Evolutionary conservation across 2,329 filamentous ascomycete species (phyloP), one percentile per base, ranked within the genome.

Genomic region (Fusarium caatingaense): DNA sequence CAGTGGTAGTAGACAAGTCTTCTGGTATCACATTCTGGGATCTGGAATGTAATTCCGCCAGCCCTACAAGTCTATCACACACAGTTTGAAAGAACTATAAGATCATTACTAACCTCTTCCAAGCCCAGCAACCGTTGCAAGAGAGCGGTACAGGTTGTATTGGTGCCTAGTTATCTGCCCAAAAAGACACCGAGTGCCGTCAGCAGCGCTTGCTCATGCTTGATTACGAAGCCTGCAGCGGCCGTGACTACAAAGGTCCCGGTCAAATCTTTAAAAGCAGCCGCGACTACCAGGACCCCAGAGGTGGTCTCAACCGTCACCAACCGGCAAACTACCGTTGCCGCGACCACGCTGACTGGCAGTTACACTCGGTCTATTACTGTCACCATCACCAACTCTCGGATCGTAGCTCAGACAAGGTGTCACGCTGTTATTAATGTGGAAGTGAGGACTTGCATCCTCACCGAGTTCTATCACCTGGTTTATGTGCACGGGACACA

Each of bases 1-100:
- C 12, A 5, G 25, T 46, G 5, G 11, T 8, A 12, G 16, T 46
- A 18, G 25, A 46, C 7, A 25, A 25, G 8, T 28, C 44, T 15
- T 28, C 18, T 3, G 44, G 21, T 46, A 27, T 3, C 0, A 46
- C 25, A 15, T 21, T 30, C 13, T 42, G 9, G 16, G 34, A 28
- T 30, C 18, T 34, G 10, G 0, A 3, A 3, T 53, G 46, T 5
- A 4, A 3, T 32, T 57, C 46, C 12, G 34, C 46, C 20, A 32
- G 18, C 12, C 6, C 16, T 5, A 20, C 20, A 28, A 7, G 27
- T 15, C 2, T 25, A 12, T 12, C 0, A 18, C 6, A n/a, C 10
- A 11, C 7, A 12, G 10, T 6, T 7, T 34, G 32, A 1, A 18
- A 34, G 10, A 11, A 1, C 18, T 3, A n/a, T 0, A 7, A 0